Percentiles rank a stretch among this genome's conserved stretches.
Evolutionary conservation across 805 yeast genomes (phyloP).

Genomic region (Ogataea polymorpha): DNA sequence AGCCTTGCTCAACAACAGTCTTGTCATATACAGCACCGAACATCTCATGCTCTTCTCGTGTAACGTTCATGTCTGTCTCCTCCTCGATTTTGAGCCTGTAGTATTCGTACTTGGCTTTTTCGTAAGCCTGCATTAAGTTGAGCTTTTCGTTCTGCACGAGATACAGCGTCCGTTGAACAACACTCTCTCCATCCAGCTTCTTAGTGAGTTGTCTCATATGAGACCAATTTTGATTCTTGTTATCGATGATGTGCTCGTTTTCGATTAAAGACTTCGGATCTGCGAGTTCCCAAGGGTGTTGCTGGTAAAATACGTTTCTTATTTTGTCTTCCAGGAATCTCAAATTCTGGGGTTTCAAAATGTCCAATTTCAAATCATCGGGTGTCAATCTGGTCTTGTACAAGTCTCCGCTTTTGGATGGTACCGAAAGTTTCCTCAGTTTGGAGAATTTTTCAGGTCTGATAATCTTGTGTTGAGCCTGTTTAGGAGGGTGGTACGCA

Average conservation of each 20-base stretch:
- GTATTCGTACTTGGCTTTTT: conserved; percentile 82
- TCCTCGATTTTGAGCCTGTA: conserved; percentile 81
- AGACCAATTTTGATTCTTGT: conserved; percentile 65
- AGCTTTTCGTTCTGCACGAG: conserved; percentile 39
- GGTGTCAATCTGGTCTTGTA: conserved; percentile 48
- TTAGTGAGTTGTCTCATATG: conserved; percentile 66
- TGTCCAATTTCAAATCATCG: conserved; percentile 36
- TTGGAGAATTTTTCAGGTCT: conserved; percentile 29
- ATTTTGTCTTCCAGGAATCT: conserved; percentile 73
- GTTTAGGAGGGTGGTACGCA: conserved; percentile 75
- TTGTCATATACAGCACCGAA: conserved; percentile 72
- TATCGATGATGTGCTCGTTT: conserved; percentile 56
- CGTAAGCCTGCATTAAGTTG: conserved; percentile 66
- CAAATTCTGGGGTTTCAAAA: conserved; percentile 53
- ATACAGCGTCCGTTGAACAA: conserved; percentile 70
- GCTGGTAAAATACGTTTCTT: conserved; percentile 77
- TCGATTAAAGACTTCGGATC: conserved; percentile 84
- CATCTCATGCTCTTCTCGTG: conserved; percentile 83
- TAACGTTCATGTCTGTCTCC: conserved; percentile 68
- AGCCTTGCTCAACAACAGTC: conserved; percentile 62
- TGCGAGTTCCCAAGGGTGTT: conserved; percentile 98
- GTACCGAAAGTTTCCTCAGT: conserved; percentile 22
- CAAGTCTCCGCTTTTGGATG: conserved; percentile 15
- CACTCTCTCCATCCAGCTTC: conserved; percentile 86
- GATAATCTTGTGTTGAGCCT: conserved; percentile 50